These are phyloP conservation scores for Aureobasidium sp. DNA, from an alignment of 2,329 filamentous ascomycete genomes.

Conservation along the genomic window DNA sequence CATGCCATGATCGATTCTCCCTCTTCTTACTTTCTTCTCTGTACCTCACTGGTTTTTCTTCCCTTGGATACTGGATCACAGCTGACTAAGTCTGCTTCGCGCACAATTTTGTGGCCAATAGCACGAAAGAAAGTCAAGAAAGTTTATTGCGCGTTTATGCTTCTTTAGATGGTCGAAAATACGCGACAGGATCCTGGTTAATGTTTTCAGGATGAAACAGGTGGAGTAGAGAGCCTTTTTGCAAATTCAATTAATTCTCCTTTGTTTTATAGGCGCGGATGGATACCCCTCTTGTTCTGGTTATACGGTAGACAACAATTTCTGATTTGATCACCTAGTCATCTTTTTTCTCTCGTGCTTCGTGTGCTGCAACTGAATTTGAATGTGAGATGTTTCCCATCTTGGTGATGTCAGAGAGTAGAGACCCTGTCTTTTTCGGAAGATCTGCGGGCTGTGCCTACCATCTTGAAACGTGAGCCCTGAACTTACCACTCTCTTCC, in stretches of 20 bases:
- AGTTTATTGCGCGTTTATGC: no score
- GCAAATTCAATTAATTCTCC: not conserved
- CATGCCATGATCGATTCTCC: constrained; percentile 19
- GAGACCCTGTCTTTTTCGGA: not conserved
- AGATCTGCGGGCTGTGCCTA: constrained; percentile 1
- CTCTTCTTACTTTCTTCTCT: not conserved
- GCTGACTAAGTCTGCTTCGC: no score
- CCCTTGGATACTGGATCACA: no score
- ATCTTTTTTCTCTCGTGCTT: no score
- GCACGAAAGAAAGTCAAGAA: not conserved
- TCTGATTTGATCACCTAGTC: no score
- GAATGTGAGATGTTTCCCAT: no score
- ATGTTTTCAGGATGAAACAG: not conserved
- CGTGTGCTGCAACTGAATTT: no score
- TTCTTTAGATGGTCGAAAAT: not conserved
- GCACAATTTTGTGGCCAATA: not conserved
- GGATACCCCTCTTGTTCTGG: not conserved
- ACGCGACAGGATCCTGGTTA: not conserved
- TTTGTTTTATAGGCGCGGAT: not conserved
- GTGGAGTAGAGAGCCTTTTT: no score
- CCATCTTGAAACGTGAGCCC: not conserved
- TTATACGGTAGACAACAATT: not conserved
- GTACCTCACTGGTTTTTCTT: not conserved
- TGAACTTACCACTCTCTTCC: not conserved
- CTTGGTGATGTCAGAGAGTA: not conserved